Base-by-base conservation (phyloP, 306 rosid genomes). In the Cicer yamashitae region DNA sequence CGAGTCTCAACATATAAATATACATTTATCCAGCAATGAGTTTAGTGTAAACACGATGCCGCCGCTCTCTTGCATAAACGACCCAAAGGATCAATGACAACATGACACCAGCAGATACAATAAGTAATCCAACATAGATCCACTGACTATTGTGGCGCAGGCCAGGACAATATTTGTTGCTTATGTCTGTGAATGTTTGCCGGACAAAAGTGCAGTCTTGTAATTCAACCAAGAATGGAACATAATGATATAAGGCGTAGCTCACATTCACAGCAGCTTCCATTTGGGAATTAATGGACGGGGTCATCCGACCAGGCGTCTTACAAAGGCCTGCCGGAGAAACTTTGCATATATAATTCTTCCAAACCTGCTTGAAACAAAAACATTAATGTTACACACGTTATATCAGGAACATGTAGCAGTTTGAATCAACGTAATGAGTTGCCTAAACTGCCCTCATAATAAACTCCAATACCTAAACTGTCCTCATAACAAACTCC, bases 51-150 rank as follows among this genome's bases (percentile, higher is more conserved):
- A 84, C 86, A 0, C 97, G 96, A 47, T 94, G 99, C 30, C 93
- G 86, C 61, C 97, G 84, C 86, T 94, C 97, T 73, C 99, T 76
- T 6, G 93, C 96, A 57, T 92, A 94, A 77, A 94, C 82, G 12
- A 94, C 97, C 99, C 99, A 92, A 62, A 94, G 89, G 77, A 92
- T 90, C 85, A 94, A 41, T 0, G 97, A 94, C 46, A 89, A 66
- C 99, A 92, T 90, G 0, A 92, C 96, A 12, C 93, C 88, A 1
- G 70, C 81, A 52, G 97, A 89, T 1, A 94, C 92, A 56, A 88
- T 0, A 3, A 92, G 86, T 44, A 94, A 79, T 7, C 99, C 99
- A 5, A 86, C 13, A 52, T 92, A 94, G 62, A 89, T 92, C 93
- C 84, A 90, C 48, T 30, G 7, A 7, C 86, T 84, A 45, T 78